Evolutionary conservation across 345 rosid species (phyloP).

Genomic region (Eucalyptus pauciflora): DNA sequence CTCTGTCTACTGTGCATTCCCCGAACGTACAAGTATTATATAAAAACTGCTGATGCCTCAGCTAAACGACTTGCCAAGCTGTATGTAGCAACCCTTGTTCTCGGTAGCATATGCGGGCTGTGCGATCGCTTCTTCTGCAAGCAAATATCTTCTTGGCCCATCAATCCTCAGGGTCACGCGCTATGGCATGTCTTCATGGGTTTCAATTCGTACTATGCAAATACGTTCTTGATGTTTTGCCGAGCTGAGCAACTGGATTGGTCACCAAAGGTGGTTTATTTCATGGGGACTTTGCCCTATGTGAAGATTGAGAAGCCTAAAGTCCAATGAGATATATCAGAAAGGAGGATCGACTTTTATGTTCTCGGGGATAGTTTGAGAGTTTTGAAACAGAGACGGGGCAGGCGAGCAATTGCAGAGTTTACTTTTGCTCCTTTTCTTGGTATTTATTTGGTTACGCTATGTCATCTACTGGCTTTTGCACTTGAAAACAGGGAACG

Average conservation of each 20-base stretch:
- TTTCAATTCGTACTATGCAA: conserved; percentile 80
- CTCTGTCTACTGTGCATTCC: conserved; percentile 88
- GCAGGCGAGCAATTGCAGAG: background rate
- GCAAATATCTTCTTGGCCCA: conserved; percentile 41
- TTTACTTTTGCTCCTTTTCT: background rate
- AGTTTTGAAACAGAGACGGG: background rate
- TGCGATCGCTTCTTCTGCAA: conserved; percentile 55
- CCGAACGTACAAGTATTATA: conserved; percentile 93
- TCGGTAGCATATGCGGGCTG: conserved; percentile 67
- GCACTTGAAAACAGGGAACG: background rate
- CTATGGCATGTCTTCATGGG: conserved; percentile 89
- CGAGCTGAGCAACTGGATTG: conserved; percentile 80
- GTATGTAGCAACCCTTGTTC: conserved; percentile 46
- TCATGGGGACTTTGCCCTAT: conserved; percentile 58
- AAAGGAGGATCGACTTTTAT: background rate
- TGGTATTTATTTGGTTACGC: background rate
- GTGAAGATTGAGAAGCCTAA: conserved; percentile 82
- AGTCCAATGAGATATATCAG: conserved; percentile 16
- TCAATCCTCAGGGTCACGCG: conserved; percentile 93
- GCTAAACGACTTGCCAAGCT: conserved; percentile 71
- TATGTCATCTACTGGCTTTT: background rate
- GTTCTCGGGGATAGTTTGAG: background rate
- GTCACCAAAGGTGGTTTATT: conserved; percentile 52
- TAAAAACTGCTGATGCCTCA: conserved; percentile 47
- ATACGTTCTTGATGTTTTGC: conserved; percentile 95